Percentiles rank a stretch among this genome's conserved stretches.
Conservation (phyloP, 352 stramenopile species). For the Thraustochytrium sp. region DNA sequence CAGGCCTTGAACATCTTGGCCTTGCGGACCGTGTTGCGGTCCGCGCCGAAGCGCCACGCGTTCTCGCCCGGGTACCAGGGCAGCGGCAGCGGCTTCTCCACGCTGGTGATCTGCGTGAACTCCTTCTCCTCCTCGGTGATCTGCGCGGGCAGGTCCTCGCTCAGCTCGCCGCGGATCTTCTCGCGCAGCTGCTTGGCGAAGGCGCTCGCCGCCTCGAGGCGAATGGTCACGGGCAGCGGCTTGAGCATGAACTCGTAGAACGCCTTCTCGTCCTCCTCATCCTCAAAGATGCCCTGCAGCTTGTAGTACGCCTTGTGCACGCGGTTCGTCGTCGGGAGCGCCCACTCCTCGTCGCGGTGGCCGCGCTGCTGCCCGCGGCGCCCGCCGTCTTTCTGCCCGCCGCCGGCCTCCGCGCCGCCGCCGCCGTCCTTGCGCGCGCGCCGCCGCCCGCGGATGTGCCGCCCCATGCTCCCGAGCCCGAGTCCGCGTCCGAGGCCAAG, state of each 20-base stretch:
- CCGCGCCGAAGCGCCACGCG: slow-evolving; percentile 2
- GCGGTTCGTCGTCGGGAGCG: neutral
- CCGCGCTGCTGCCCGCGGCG: neutral
- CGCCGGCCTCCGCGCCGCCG: neutral
- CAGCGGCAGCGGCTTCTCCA: neutral
- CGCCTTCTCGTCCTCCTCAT: slow-evolving; percentile 68
- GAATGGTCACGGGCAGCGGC: slow-evolving; percentile 80
- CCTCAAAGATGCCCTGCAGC: slow-evolving; percentile 66
- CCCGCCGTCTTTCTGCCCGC: neutral
- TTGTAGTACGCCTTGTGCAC: slow-evolving; percentile 61
- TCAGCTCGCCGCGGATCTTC: neutral
- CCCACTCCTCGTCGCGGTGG: neutral
- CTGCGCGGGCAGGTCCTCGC: neutral
- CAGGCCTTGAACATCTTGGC: slow-evolving; percentile 31
- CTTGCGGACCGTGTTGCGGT: slow-evolving; percentile 2
- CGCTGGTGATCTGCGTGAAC: neutral
- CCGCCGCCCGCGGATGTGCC: neutral
- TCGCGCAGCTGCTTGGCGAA: slow-evolving; percentile 64
- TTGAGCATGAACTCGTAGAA: slow-evolving; percentile 78
- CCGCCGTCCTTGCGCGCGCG: neutral
- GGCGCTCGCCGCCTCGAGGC: slow-evolving; percentile 79
- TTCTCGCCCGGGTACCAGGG: slow-evolving; percentile 19
- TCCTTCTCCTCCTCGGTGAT: neutral
- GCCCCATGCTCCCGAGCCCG: neutral
- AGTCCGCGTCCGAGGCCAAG: no score